These are phyloP conservation scores for Volvox reticuliferus DNA, from an alignment of 139 green algal genomes.

Conservation along the genomic window DNA sequence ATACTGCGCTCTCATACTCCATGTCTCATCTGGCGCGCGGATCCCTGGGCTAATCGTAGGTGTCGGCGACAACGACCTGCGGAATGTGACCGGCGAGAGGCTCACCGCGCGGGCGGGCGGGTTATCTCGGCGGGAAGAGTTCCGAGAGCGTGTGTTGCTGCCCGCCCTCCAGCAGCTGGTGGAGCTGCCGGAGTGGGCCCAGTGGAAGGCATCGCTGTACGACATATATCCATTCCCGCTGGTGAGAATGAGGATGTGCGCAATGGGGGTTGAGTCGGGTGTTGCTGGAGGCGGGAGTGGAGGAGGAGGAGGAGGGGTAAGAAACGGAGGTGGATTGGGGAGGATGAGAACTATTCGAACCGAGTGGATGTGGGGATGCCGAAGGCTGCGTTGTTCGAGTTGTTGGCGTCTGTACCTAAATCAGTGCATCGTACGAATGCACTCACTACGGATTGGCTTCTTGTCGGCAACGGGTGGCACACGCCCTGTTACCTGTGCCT, in stretches of 20 bases:
- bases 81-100: conserved; percentile 53
- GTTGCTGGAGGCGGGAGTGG: background rate
- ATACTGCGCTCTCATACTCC: no score
- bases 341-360: no score
- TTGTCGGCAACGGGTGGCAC: no score
- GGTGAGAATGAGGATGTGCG: background rate
- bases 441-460: no score
- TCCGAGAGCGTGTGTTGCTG: conserved; percentile 46
- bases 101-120: conserved; percentile 56
- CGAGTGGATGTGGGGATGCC: background rate
- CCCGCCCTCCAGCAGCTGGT: conserved; percentile 51
- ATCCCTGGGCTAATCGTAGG: background rate
- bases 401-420: no score
- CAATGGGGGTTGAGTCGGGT: background rate
- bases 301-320: background rate
- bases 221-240: conserved; percentile 28
- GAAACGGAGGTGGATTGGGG: background rate
- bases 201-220: conserved; percentile 6
- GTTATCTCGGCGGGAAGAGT: conserved; percentile 37
- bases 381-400: background rate
- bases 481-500: no score
- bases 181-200: conserved; percentile 44
- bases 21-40: no score
- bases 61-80: background rate
- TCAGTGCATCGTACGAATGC: no score